Evolutionary conservation across 2,329 filamentous ascomycete species (phyloP).

Genomic region (Apiospora rasikravindrae): DNA sequence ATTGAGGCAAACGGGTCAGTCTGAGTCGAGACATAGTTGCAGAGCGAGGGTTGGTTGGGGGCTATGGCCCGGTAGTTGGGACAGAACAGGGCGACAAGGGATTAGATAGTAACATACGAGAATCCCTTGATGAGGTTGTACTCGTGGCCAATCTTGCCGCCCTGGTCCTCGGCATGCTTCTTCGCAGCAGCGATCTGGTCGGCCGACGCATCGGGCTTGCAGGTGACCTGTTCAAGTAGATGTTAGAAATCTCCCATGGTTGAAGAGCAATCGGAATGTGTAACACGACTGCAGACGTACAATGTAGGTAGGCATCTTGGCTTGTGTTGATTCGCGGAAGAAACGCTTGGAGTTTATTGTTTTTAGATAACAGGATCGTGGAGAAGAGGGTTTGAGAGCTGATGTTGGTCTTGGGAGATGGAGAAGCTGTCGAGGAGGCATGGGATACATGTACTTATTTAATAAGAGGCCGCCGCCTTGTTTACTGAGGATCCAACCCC

Average conservation of each 20-base stretch:
- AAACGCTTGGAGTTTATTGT: not conserved
- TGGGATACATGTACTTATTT: not conserved
- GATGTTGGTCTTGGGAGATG: not conserved
- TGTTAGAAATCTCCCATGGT: not conserved
- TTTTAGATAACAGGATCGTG: not conserved
- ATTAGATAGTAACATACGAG: constrained; percentile 66
- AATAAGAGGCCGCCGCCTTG: not conserved
- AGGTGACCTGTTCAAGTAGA: constrained; percentile 67
- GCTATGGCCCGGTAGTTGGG: not conserved
- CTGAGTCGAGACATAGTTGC: not conserved
- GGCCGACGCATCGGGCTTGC: constrained; percentile 71
- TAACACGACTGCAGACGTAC: constrained; percentile 41
- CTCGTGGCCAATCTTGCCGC: constrained; percentile 83
- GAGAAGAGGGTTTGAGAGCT: not conserved
- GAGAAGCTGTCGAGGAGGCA: constrained; percentile 5
- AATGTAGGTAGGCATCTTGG: constrained; percentile 62
- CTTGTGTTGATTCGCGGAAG: not conserved
- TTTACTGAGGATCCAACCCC: constrained; percentile 13
- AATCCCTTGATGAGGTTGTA: constrained; percentile 92
- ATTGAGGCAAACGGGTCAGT: not conserved
- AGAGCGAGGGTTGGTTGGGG: not conserved
- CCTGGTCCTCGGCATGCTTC: constrained; percentile 73
- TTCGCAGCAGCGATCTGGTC: constrained; percentile 77
- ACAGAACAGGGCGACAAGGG: not conserved
- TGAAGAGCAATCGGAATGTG: not conserved